Evolutionary conservation across 352 stramenopile species (phyloP), one percentile per base, ranked within the genome.

Genomic region (Phytopythium aichiense): DNA sequence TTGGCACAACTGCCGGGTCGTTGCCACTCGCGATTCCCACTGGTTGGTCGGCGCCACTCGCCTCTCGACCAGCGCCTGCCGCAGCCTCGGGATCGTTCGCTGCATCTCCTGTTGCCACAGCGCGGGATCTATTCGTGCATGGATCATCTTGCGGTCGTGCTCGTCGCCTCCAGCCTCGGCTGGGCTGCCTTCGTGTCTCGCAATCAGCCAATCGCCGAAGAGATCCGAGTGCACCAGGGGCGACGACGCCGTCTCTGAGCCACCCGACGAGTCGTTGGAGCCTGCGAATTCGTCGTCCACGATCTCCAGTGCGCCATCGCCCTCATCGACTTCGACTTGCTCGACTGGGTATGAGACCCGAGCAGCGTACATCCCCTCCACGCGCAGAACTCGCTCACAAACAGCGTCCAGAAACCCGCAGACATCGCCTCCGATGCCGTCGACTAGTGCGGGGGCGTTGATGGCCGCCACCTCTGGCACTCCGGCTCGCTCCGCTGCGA

Each of bases 351-450:
- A 88, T 31, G 42, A 48, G 12, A 72, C 61, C 4, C 45, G 52
- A 18, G 53, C 49, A 51, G 54, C 69, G 56, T 54, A 67, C 22
- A 58, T 67, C 8, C 30, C 38, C 31, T 60, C 65, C 6, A 45
- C 40, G 50, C 60, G 63, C 16, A 91, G 38, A 15, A 70, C 81
- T 55, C 69, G 66, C 33, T 72, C 59, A 61, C 75, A 77, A 20
- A 91, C 55, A 9, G 63, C 64, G 46, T 84, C 69, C 4, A 94
- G 61, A 20, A 92, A 63, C 0, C 79, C 45, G 56, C 80, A 88
- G 1, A 87, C 79, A n/a, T 82, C 71, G 20, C 80, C 55, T 13
- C 82, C 77, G 35, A 63, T 60, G 0, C 81, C 82, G 28, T 64
- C 66, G 0, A 68, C 78, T 5, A 92, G 48, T 8, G 69, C 56